Conservation (phyloP, 306 rosid genomes). For the Rosa rugosa region DNA sequence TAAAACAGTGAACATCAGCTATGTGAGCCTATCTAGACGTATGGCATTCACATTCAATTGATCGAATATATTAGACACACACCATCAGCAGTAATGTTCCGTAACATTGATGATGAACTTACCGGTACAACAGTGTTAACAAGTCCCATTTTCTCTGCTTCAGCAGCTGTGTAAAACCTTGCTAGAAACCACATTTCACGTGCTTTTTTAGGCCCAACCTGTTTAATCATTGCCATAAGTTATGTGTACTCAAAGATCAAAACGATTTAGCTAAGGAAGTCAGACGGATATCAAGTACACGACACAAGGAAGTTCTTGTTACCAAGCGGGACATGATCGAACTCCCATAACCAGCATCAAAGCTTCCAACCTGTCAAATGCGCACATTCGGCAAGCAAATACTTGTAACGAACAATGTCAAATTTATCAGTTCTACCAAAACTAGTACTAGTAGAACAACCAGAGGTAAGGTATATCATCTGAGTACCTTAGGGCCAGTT, state of each 20-base stretch:
- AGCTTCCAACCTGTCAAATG: conserved; percentile 81
- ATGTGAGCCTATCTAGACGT: neutral
- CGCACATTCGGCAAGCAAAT: neutral
- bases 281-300: neutral
- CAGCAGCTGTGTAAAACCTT: conserved; percentile 76
- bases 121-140: conserved; percentile 81
- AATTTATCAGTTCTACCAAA: neutral
- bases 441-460: neutral
- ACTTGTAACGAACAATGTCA: neutral
- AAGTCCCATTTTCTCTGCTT: conserved; percentile 97
- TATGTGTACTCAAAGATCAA: conserved; percentile 4
- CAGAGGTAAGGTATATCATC: neutral
- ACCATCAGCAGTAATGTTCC: neutral
- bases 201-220: conserved; percentile 92
- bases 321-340: conserved; percentile 94
- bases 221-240: conserved; percentile 17
- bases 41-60: neutral
- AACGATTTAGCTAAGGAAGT: neutral
- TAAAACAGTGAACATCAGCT: neutral
- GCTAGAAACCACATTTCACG: conserved; percentile 90
- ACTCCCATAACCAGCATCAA: conserved; percentile 98
- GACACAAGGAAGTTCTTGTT: conserved; percentile 17
- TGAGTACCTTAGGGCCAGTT: conserved; percentile 92
- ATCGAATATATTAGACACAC: neutral
- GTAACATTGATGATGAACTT: conserved; percentile 27